Percentiles rank a stretch among this genome's conserved stretches.
These are phyloP conservation scores for Eucalyptus leucophloia DNA, from an alignment of 345 rosid species.

Conservation along the genomic window DNA sequence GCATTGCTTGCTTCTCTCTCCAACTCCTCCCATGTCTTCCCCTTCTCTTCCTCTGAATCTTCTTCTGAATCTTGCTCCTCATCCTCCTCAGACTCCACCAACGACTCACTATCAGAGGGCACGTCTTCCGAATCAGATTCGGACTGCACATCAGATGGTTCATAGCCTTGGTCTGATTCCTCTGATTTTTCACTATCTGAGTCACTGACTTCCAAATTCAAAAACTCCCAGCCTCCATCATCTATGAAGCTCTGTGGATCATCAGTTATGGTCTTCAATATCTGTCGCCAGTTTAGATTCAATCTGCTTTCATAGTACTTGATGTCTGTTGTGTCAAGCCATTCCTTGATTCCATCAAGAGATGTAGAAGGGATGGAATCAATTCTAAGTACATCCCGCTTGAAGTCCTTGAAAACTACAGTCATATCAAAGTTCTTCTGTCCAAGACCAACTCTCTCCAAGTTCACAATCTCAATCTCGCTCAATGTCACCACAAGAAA, in stretches of 20 bases:
- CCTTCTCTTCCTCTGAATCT: constrained; percentile 82
- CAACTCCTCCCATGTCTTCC: constrained; percentile 96
- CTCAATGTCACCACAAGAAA: constrained; percentile 70
- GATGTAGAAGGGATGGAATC: constrained; percentile 75
- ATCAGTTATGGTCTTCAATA: constrained; percentile 78
- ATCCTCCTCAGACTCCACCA: constrained; percentile 82
- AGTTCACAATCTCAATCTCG: constrained; percentile 94
- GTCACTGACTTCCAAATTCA: constrained; percentile 78
- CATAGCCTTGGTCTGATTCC: constrained; percentile 89
- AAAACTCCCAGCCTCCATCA: constrained; percentile 91
- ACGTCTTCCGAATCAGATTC: constrained; percentile 83
- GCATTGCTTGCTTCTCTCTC: constrained; percentile 96
- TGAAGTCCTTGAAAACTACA: constrained; percentile 87
- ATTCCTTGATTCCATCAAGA: constrained; percentile 80
- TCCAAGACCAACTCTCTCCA: constrained; percentile 91
- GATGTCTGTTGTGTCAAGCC: constrained; percentile 88
- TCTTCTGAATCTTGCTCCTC: constrained; percentile 67
- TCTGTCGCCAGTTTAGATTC: constrained; percentile 92
- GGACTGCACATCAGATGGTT: constrained; percentile 69
- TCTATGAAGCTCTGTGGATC: constrained; percentile 83
- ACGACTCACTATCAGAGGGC: constrained; percentile 57
- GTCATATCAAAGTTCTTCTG: constrained; percentile 95
- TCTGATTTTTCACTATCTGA: constrained; percentile 71
- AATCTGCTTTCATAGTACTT: constrained; percentile 92
- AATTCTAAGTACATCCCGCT: constrained; percentile 72